phyloP scores from a whole-genome alignment of 768 basidiomycete genomes.

The Termitomyces sp. region DNA sequence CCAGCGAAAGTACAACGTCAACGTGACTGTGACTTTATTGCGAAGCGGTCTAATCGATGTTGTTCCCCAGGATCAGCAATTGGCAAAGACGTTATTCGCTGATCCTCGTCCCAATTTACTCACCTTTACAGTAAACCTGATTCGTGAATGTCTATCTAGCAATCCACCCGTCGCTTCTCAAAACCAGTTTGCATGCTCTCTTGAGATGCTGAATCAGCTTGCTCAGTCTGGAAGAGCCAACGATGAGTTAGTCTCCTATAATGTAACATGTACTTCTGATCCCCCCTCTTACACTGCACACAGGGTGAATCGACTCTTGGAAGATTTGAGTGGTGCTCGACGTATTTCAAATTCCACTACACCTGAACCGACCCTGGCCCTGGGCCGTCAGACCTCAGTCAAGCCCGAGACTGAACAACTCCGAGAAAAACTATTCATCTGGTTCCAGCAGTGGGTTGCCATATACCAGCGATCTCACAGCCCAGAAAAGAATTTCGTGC shows the following conservation, averaged over 20 bases:
- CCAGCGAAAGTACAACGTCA: conserved; percentile 93
- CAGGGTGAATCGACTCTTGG: conserved; percentile 68
- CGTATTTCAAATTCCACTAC: conserved; percentile 37
- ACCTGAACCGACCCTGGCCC: conserved; percentile 25
- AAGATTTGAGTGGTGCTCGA: conserved; percentile 72
- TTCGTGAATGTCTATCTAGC: conserved; percentile 79
- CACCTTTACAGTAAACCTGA: conserved; percentile 75
- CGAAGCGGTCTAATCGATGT: conserved; percentile 77
- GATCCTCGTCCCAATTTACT: conserved; percentile 75
- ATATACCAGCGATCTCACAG: conserved; percentile 89
- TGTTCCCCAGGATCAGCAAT: conserved; percentile 78
- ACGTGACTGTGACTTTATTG: conserved; percentile 86
- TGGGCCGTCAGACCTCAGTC: conserved; percentile 38
- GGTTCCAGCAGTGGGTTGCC: conserved; percentile 94
- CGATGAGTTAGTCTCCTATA: conserved; percentile 65
- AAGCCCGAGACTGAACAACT: conserved; percentile 73
- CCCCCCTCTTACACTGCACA: not conserved
- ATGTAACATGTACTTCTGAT: not conserved
- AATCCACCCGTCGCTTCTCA: conserved; percentile 80
- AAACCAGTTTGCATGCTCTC: conserved; percentile 69
- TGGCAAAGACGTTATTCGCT: conserved; percentile 78
- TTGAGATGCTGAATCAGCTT: conserved; percentile 78
- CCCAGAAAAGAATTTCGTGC: conserved; percentile 92
- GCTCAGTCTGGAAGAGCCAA: conserved; percentile 71
- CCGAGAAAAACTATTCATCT: conserved; percentile 66